Conservation (phyloP, 164 flowering plant species). For the Buxus sempervirens region DNA sequence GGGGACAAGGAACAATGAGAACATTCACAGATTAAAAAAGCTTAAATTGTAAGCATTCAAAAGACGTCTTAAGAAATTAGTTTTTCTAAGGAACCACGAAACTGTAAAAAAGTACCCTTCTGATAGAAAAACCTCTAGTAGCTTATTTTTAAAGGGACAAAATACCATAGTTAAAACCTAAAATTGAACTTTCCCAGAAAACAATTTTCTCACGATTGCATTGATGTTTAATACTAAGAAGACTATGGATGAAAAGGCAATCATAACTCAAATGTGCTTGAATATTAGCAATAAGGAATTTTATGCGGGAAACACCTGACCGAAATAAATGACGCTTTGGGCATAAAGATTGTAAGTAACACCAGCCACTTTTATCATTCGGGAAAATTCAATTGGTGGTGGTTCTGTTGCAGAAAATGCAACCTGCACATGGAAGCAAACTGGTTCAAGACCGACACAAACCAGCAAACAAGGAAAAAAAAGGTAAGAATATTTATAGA, state of each 20-base stretch:
- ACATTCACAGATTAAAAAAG: neutral
- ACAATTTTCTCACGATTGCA: neutral
- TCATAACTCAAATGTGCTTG: neutral
- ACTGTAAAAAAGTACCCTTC: neutral
- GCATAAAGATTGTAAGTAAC: conserved; percentile 40
- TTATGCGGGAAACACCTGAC: conserved; percentile 41
- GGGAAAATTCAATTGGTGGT: conserved; percentile 27
- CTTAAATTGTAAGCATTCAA: no score
- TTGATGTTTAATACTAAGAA: neutral
- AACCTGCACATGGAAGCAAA: conserved; percentile 29
- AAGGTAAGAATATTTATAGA: no score
- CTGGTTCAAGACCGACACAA: neutral
- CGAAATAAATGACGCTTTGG: conserved; percentile 32
- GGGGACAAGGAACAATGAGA: neutral
- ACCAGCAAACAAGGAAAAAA: neutral
- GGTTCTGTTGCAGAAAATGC: conserved; percentile 34
- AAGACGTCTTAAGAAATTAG: neutral
- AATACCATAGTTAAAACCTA: neutral
- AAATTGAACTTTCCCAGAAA: neutral
- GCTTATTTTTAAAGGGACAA: no score
- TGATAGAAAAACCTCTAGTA: neutral
- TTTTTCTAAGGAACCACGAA: neutral
- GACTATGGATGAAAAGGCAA: neutral
- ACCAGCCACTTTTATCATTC: conserved; percentile 35
- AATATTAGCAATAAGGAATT: no score